A percentile compares a stretch with the other conserved stretches of the same genome.
Conservation (phyloP, 208 protist species). For the Tritrichomonas musculus region DNA sequence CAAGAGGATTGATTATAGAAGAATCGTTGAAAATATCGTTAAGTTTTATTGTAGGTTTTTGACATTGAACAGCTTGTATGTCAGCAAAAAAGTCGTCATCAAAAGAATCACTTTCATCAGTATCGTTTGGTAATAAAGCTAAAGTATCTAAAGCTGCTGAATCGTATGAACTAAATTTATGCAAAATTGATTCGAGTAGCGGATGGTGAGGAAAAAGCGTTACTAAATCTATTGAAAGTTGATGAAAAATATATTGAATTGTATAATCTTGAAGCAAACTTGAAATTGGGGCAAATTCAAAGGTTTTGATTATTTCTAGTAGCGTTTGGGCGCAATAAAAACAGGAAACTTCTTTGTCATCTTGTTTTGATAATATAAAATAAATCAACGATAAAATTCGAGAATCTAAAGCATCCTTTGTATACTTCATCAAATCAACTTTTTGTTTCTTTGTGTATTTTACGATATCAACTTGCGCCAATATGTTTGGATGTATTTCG, state of each 20-base stretch:
- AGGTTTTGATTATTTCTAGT: too few relatives aligned
- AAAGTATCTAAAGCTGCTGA: background rate
- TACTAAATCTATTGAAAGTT: background rate
- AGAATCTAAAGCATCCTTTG: too few relatives aligned
- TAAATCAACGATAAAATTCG: too few relatives aligned
- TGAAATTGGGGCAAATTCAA: too few relatives aligned
- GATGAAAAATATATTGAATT: background rate
- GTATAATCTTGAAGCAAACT: background rate
- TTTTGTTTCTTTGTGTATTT: too few relatives aligned
- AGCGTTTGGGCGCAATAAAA: too few relatives aligned
- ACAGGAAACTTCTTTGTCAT: too few relatives aligned
- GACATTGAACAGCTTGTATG: background rate
- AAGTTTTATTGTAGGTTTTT: background rate
- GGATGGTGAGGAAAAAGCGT: conserved; percentile 3
- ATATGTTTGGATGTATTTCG: too few relatives aligned
- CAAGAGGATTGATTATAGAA: background rate
- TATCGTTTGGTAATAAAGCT: background rate
- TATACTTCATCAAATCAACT: too few relatives aligned
- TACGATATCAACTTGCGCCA: too few relatives aligned
- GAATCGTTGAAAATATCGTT: background rate
- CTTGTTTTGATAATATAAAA: too few relatives aligned
- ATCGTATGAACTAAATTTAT: background rate
- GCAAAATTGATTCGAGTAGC: background rate
- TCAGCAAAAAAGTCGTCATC: background rate
- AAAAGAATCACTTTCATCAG: background rate